Evolutionary conservation across 768 basidiomycete species (phyloP).

Genomic region (Fibroporia radiculosa): DNA sequence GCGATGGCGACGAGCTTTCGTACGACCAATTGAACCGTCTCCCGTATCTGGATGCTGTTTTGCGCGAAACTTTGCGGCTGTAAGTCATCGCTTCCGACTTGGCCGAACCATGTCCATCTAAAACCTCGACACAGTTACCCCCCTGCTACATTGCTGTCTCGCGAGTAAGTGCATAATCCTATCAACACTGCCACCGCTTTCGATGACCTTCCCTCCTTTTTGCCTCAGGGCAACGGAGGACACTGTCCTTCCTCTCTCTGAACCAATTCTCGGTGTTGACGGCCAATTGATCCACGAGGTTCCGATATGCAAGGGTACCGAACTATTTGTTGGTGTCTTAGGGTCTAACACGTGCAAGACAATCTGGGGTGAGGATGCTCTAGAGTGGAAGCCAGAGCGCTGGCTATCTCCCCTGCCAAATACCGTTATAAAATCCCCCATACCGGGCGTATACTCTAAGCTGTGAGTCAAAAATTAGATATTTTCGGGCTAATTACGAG

Average conservation of each 20-base stretch:
- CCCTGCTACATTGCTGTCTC: conserved; percentile 1
- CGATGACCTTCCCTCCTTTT: background rate
- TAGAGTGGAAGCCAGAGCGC: conserved; percentile 32
- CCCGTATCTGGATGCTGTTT: conserved; percentile 56
- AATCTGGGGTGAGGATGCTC: conserved; percentile 37
- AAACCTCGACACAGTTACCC: conserved; percentile 2
- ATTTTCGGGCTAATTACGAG: background rate
- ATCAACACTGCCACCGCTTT: background rate
- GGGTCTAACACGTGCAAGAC: conserved; percentile 31
- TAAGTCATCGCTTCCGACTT: conserved; percentile 17
- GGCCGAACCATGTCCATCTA: background rate
- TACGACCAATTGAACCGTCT: conserved; percentile 21
- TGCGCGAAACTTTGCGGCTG: conserved; percentile 50
- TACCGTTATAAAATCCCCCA: conserved; percentile 1
- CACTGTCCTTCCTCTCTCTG: conserved; percentile 29
- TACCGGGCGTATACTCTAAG: conserved; percentile 7
- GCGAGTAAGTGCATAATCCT: conserved; percentile 6
- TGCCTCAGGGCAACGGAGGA: conserved; percentile 27
- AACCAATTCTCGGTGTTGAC: conserved; percentile 4
- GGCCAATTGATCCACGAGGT: conserved; percentile 15
- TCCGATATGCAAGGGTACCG: conserved; percentile 29
- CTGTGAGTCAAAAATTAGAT: conserved; percentile 1
- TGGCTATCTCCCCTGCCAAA: conserved; percentile 24
- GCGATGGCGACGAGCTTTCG: conserved; percentile 24
- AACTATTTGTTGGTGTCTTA: conserved; percentile 28